Base-by-base conservation (phyloP, 257 asterid genomes). In the Cynanchum wilfordii region DNA sequence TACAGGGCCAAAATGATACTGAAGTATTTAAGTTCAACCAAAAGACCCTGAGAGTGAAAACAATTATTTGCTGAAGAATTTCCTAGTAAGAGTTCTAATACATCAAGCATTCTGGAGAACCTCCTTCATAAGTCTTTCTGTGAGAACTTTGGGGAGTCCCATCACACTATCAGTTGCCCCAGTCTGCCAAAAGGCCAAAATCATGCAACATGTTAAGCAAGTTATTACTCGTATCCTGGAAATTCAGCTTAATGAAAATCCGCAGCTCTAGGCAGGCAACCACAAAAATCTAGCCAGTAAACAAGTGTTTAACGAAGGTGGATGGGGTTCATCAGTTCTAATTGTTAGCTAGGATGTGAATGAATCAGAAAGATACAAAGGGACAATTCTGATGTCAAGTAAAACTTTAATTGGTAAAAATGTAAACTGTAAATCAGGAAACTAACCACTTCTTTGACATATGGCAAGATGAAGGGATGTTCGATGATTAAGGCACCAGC, bases 401-500 rank as follows among this genome's bases (percentile, higher is more conserved):
- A 15, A 17, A 58, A 57, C 36, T 27, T 12, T 10, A 62, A 10
- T 62, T 63, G 20, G 25, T 19, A 17, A 17, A 30, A 13, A 7
- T 50, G 67, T 15, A 15, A 0, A 15, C 4, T 33, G 36, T 62
- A 19, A 0, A 36, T 64, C 16, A 4, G 56, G 30, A 38, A 62
- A 82, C 93, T 52, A 16, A 90, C 97, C 96, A 93, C 96, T 81
- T 90, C 83, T 78, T 89, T 92, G 7, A 94, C 88, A 45, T 79
- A 87, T 17, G 99, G 97, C 68, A 87, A 76, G 73, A 92, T 76
- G 71, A 91, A 82, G 74, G 98, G 96, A 80, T 94, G 96, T 78
- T 94, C 99, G 17, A 94, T 89, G 63, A 94, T 92, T 57, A 94
- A 85, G 55, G 90, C 99, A 70, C 99, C 99, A 27, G 99, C 99